phyloP scores from a whole-genome alignment of 1,284 basidiomycete species.

The Leccinum insolens region DNA sequence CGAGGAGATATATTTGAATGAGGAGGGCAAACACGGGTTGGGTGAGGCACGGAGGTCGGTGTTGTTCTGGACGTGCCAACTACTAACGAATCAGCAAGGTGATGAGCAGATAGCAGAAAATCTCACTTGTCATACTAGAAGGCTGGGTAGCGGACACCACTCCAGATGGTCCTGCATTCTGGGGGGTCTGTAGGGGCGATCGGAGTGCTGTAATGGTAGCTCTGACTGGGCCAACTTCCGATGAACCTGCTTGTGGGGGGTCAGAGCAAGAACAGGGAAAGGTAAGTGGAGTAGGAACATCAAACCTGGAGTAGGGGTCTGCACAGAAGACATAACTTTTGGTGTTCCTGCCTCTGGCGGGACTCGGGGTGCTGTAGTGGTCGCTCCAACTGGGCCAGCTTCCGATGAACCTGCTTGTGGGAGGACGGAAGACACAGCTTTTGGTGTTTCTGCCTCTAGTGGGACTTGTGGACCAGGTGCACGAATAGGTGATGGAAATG shows the following conservation, averaged over 20 bases:
- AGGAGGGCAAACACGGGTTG: too few species aligned
- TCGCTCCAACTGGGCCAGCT: background rate
- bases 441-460: background rate
- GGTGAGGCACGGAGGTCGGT: too few species aligned
- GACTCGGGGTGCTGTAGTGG: background rate
- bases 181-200: too few species aligned
- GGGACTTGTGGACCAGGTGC: background rate
- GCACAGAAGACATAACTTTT: background rate
- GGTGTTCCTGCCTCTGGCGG: background rate
- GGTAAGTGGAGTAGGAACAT: background rate
- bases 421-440: background rate
- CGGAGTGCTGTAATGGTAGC: background rate
- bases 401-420: background rate
- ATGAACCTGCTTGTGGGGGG: background rate
- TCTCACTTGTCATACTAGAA: too few species aligned
- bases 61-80: too few species aligned
- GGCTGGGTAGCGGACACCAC: too few species aligned
- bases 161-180: too few species aligned
- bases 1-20: too few species aligned
- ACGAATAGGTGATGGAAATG: too few species aligned
- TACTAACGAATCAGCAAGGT: too few species aligned
- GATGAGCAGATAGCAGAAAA: too few species aligned
- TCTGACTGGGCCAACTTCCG: background rate
- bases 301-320: background rate
- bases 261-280: background rate